Evolutionary conservation across 495 filamentous ascomycete genomes (phyloP), one percentile per base, ranked within the genome.

Genomic region (Penicillium ochrochloron): DNA sequence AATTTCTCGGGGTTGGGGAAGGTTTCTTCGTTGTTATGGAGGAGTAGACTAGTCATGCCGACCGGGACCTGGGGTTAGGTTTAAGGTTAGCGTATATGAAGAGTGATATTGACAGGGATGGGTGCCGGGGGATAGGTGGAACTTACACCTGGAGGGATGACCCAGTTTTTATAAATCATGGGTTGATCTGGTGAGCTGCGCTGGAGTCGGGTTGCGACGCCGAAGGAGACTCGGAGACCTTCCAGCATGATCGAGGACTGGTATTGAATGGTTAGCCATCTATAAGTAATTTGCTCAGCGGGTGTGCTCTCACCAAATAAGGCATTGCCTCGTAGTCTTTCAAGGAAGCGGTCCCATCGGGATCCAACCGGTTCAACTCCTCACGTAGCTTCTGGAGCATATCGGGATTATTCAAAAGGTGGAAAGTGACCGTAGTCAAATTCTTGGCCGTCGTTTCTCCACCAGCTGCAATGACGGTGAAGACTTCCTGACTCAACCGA

Each of bases 381-480:
- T 70, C 67, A 27, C 60, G 67, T 6, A 81, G 65, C 19, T 66
- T 72, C 6, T 66, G 21, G 27, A 75, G 58, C 12, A 75, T 77
- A 1, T 70, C 62, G 5, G 73, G 77, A 52, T 81, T 73, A 11
- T 62, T 60, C 6, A 79, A 65, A 6, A 84, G 72, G 63, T 84
- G 76, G 64, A 75, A 85, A 17, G 75, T 70, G 14, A 78, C 69
- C 15, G 69, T 64, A 8, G 73, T 60, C 46, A 82, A 41, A 7
- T 79, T 75, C 57, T 73, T 77, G 6, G 74, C 76, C 0, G 79
- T 83, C 5, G 81, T 85, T 39, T 79, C 76, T 31, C 74, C 75
- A 4, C 85, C 85, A 5, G 84, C 84, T 2, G 70, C 74, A 14
- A 85, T 71, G 10, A 86, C 59, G 0, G 70, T 64, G 35, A 75